Evolutionary conservation across 2,329 filamentous ascomycete genomes (phyloP).

Genomic region (Stachybotrys echinatus): DNA sequence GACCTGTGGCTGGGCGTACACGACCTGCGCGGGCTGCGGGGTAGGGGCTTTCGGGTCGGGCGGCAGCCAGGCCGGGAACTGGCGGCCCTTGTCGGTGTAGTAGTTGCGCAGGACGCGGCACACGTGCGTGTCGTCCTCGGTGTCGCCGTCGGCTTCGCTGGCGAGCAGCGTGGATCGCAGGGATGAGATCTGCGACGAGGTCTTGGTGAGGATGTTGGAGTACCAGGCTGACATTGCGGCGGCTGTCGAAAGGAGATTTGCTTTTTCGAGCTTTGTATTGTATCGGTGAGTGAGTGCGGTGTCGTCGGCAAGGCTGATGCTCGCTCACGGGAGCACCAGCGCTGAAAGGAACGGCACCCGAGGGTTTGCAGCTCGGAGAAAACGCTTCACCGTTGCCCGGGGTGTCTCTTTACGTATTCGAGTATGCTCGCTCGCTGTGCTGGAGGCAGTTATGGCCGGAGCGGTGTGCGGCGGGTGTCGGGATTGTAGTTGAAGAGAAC

Average conservation of each 20-base stretch:
- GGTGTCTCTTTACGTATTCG: no score
- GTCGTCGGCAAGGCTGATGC: no score
- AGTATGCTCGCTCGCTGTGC: no score
- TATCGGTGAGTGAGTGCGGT: no score
- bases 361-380: no score
- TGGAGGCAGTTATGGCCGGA: no score
- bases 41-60: slow-evolving; percentile 70
- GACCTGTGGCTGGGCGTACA: slow-evolving; percentile 47
- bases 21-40: slow-evolving; percentile 47
- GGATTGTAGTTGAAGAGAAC: neutral
- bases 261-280: no score
- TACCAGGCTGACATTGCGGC: slow-evolving; percentile 74
- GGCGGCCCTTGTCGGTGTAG: slow-evolving; percentile 81
- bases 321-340: neutral
- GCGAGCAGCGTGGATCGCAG: slow-evolving; percentile 65
- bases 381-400: no score
- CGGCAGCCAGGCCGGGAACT: slow-evolving; percentile 82
- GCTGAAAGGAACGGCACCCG: neutral
- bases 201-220: slow-evolving; percentile 63
- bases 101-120: slow-evolving; percentile 89
- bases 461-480: no score
- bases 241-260: no score
- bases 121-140: slow-evolving; percentile 89
- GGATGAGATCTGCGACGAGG: slow-evolving; percentile 59
- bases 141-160: slow-evolving; percentile 63